Evolutionary conservation across 305 asterid genomes (phyloP), one percentile per base, ranked within the genome.

Genomic region (Fraxinus xanthoxyloides): DNA sequence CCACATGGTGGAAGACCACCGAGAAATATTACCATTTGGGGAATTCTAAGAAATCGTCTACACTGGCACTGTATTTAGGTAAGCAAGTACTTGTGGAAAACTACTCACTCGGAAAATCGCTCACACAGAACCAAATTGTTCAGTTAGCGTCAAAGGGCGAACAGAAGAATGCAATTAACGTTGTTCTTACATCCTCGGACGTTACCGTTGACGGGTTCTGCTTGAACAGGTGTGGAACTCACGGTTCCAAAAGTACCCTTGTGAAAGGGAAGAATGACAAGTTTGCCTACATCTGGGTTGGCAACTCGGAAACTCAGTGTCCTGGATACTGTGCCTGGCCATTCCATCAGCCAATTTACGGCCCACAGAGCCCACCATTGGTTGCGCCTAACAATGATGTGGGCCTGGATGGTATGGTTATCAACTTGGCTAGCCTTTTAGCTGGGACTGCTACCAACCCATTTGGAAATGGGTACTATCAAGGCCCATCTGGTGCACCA

Each of bases 241-340:
- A 92, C 82, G 97, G 95, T 1, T 87, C 92, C 7, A 86, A 81
- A 19, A 81, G 84, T 28, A 36, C 78, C 0, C 0, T 19, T 28
- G 82, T 75, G 0, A 79, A 84, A 0, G 91, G 95, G 0, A 89
- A 86, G 48, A 88, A 76, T 4, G 3, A 82, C 80, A 87, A 82
- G 43, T 89, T 92, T 70, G 93, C 94, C 2, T 93, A 90, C 89
- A 88, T 93, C 51, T 92, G 94, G 92, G 95, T 90, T 0, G 96
- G 96, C 0, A 92, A 92, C 83, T 90, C 97, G 0, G 94, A 88
- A 28, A 86, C 87, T 0, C 93, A 87, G 21, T 92, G 97, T 82
- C 85, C 97, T 0, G 96, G 96, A 0, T 88, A 83, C 81, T 93
- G 97, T 31, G 93, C 95, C 0, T 91, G 97, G 97, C 97, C 97